Conservation (phyloP, 2,329 filamentous ascomycete species). For the Bipolaris oryzae region DNA sequence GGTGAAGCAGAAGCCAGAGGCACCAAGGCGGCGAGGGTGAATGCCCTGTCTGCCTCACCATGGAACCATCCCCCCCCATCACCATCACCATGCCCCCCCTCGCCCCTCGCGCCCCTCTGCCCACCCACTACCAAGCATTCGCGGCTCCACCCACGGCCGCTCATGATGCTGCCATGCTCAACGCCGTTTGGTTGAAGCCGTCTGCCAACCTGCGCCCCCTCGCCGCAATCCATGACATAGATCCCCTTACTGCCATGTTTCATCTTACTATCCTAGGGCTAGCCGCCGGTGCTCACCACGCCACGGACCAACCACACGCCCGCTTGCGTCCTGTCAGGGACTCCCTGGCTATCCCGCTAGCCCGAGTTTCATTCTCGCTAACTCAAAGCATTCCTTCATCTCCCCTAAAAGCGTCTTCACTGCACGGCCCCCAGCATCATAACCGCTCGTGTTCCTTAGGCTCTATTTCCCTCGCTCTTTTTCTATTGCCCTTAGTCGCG, state of each 20-base stretch:
- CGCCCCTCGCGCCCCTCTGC: too few relatives aligned
- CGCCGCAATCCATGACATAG: conserved; percentile 7
- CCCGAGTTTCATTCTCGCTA: conserved; percentile 44
- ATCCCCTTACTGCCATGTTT: conserved; percentile 43
- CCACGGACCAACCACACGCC: conserved; percentile 28
- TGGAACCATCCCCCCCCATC: too few relatives aligned
- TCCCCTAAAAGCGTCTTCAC: conserved; percentile 34
- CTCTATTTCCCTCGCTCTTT: conserved; percentile 22
- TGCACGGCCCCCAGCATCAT: conserved; percentile 34
- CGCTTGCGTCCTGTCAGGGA: conserved; percentile 6
- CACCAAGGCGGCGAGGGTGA: not conserved
- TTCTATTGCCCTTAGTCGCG: conserved; percentile 24
- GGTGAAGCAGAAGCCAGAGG: not conserved
- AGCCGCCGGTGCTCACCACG: conserved; percentile 27
- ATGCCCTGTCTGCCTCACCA: not conserved
- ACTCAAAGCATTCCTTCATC: conserved; percentile 49
- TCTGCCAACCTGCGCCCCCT: conserved; percentile 6
- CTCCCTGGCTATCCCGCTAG: conserved; percentile 28
- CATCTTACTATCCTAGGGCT: conserved; percentile 34
- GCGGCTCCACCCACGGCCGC: conserved; percentile 7
- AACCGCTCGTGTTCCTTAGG: conserved; percentile 29
- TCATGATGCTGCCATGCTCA: not conserved
- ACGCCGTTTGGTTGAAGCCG: not conserved
- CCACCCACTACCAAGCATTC: not conserved
- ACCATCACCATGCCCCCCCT: not conserved